Base-by-base conservation (phyloP, 1,139 yeast genomes). In the Hanseniaspora sp. region DNA sequence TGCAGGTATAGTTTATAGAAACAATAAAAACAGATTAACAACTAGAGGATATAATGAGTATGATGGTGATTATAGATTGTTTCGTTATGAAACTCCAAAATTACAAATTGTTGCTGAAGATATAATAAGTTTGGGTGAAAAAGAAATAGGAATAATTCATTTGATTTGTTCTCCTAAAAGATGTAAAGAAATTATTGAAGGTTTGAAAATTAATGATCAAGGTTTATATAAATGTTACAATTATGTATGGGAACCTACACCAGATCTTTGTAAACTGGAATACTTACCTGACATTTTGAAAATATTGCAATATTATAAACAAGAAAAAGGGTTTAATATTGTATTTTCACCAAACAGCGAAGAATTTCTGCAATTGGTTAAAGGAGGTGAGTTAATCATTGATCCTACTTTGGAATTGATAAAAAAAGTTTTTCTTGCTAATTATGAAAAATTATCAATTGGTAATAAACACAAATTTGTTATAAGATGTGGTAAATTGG, bases 21-120 rank as follows among this genome's bases (percentile, higher is more conserved):
- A 68, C 3, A 79, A 81, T 57, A 55, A 60, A 0, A 56, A 67
- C 1, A 70, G 96, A 45, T 62, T 72, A 55, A 87, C 96, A 5
- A 83, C 96, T 0, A 69, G 95, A 53, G 96, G 96, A 0, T 79
- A 85, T 72, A 90, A 88, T 64, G 72, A 73, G 48, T 88, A 88
- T 64, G 81, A 78, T 23, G 69, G 78, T 54, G 90, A 84, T 15
- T 74, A 78, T 46, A 67, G 92, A 55, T 59, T 66, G 5, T 82
- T 82, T 64, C 71, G 70, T 59, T 82, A 80, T 59, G 55, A 73
- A 52, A 76, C 88, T 0, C 80, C 82, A 2, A 86, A 85, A 67
- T 74, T 72, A 56, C 72, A 90, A 55, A 78, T 90, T 6, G 77
- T 74, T 18, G 79, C 79, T 1, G 67, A 67, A 0, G 96, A 90